Base-by-base conservation (phyloP, 768 basidiomycete genomes). In the Melanogaster broomeanus region DNA sequence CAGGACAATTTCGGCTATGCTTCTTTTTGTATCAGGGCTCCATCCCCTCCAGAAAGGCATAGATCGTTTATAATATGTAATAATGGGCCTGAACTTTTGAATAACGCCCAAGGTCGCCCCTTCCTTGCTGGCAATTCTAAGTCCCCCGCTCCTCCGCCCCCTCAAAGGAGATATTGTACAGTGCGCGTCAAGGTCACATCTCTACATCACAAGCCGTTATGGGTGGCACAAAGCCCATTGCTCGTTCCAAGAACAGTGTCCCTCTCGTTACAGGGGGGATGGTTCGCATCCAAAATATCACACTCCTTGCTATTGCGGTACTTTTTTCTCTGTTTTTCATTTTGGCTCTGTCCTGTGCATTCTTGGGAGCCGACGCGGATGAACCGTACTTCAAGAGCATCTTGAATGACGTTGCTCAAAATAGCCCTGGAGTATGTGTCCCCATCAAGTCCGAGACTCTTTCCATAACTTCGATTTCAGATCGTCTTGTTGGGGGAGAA, bases 401-500 rank as follows among this genome's bases (percentile, higher is more conserved):
- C 2, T 62, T 83, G 42, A 63, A 79, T 48, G 61, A 72, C 10
- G 64, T 77, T 13, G 77, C 78, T 1, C 51, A 60, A 18, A 68
- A 62, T 18, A 68, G 66, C 41, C 80, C 80, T 46, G 80, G 80
- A 43, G 81, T 82, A 65, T 53, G 73, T 56, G 18, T 31, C 35
- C 19, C 37, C 38, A 9, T 44, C n/a, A 28, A 24, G 6, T 40
- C 18, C 35, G 10, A 35, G n/a, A 4, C 5, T 31, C 33, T 45
- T 16, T 24, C 33, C 21, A 19, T 37, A 21, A 42, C 35, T 18
- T 22, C 13, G 11, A 13, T 2, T n/a, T 30, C 51, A 84, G 82
- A 67, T 84, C 41, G 76, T 83, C 3, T 69, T 84, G 34, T 59
- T 82, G 3, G 82, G 81, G 6, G 81, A 83, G 55, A 77, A 74